These are phyloP conservation scores for Penicillium coffeae DNA, from an alignment of 495 filamentous ascomycete species.

Conservation along the genomic window DNA sequence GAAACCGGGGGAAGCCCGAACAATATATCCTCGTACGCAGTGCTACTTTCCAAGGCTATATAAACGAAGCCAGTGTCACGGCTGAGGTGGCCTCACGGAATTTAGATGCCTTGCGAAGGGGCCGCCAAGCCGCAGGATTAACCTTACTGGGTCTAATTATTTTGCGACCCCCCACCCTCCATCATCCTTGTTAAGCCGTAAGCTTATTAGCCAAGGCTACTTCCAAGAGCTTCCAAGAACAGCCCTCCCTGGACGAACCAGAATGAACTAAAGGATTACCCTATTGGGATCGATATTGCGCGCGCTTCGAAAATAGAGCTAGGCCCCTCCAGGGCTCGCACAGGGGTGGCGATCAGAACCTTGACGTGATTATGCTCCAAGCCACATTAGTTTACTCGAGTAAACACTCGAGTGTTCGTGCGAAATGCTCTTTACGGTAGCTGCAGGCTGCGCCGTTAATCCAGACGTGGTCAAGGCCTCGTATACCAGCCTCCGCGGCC, in stretches of 20 bases:
- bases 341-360: neutral
- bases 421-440: too few relatives aligned
- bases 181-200: conserved; percentile 20
- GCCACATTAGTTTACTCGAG: neutral
- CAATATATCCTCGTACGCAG: too few relatives aligned
- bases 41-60: too few relatives aligned
- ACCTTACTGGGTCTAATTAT: conserved; percentile 17
- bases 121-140: conserved; percentile 16
- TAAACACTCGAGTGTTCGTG: too few relatives aligned
- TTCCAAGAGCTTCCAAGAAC: conserved; percentile 18
- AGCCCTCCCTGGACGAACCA: neutral
- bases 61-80: too few relatives aligned
- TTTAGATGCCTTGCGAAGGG: conserved; percentile 24
- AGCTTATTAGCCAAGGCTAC: conserved; percentile 20
- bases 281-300: neutral
- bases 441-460: too few relatives aligned
- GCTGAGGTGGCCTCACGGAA: too few relatives aligned
- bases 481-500: too few relatives aligned
- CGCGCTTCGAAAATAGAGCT: neutral
- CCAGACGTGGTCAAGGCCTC: neutral
- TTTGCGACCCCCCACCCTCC: conserved; percentile 5
- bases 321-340: too few relatives aligned
- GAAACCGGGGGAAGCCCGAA: too few relatives aligned
- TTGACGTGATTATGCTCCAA: neutral
- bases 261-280: neutral